phyloP scores from a whole-genome alignment of 768 basidiomycete genomes.

The Suillus cothurnatus region DNA sequence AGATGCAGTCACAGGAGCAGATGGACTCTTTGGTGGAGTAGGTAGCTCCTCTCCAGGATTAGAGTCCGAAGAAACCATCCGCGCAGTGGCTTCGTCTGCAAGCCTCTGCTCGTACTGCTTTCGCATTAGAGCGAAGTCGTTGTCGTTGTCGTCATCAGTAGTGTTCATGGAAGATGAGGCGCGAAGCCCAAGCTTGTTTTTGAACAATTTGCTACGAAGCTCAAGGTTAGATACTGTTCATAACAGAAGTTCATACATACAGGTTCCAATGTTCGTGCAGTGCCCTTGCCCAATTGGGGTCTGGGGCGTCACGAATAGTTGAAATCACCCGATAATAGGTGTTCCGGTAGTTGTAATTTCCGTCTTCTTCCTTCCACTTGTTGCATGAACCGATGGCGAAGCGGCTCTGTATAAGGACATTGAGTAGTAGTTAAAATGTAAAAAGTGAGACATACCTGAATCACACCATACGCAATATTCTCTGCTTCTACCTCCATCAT shows the following conservation, averaged over 20 bases:
- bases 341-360: background rate
- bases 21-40: background rate
- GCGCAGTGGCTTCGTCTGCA: background rate
- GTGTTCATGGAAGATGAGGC: background rate
- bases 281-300: constrained; percentile 3
- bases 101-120: background rate
- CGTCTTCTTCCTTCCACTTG: constrained; percentile 6
- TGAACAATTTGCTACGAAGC: background rate
- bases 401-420: background rate
- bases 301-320: constrained; percentile 1
- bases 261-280: constrained; percentile 6
- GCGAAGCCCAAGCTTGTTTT: background rate
- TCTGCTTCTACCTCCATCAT: constrained; percentile 9
- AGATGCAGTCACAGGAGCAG: background rate
- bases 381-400: background rate
- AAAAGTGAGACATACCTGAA: background rate
- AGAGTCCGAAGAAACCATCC: background rate
- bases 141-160: background rate
- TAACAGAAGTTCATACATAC: background rate
- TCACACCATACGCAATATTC: constrained; percentile 8
- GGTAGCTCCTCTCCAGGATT: background rate
- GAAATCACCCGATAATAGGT: constrained; percentile 4
- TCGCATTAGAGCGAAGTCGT: background rate
- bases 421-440: background rate
- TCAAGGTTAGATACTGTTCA: background rate